These are phyloP conservation scores for Fusarium algeriense DNA, from an alignment of 2,329 filamentous ascomycete genomes.

Conservation along the genomic window DNA sequence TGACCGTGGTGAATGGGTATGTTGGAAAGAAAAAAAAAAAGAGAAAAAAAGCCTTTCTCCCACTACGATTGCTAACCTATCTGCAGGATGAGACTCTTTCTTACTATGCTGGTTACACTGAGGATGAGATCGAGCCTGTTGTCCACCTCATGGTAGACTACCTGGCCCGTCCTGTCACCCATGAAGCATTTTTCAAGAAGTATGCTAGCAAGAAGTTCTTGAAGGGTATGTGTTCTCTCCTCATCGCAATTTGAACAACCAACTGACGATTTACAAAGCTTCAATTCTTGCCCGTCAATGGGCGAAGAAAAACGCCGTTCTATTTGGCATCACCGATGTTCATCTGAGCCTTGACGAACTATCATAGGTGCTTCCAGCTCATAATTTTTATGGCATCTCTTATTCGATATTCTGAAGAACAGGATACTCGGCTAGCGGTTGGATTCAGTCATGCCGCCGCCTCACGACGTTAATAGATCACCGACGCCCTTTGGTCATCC, in stretches of 20 bases:
- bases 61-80: slow-evolving; percentile 47
- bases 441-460: slow-evolving; percentile 48
- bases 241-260: neutral
- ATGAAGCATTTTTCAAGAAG: slow-evolving; percentile 99
- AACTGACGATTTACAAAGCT: slow-evolving; percentile 63
- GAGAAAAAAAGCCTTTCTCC: neutral
- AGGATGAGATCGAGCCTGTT: slow-evolving; percentile 92
- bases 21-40: slow-evolving; percentile 50
- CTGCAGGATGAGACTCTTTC: slow-evolving; percentile 82
- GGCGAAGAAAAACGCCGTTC: slow-evolving; percentile 82
- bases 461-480: slow-evolving; percentile 54
- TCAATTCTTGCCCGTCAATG: slow-evolving; percentile 92
- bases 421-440: slow-evolving; percentile 50
- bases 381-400: slow-evolving; percentile 22
- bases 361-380: slow-evolving; percentile 45
- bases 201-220: slow-evolving; percentile 99
- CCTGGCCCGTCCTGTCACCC: slow-evolving; percentile 86
- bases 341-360: slow-evolving; percentile 64
- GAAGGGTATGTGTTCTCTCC: slow-evolving; percentile 77
- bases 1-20: slow-evolving; percentile 90
- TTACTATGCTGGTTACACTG: slow-evolving; percentile 93
- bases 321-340: slow-evolving; percentile 67
- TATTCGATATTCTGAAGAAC: slow-evolving; percentile 39
- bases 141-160: slow-evolving; percentile 97
- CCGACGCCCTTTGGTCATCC: slow-evolving; percentile 40